phyloP scores from a whole-genome alignment of 495 filamentous ascomycete species.

The Aspergillus coremiiformis region DNA sequence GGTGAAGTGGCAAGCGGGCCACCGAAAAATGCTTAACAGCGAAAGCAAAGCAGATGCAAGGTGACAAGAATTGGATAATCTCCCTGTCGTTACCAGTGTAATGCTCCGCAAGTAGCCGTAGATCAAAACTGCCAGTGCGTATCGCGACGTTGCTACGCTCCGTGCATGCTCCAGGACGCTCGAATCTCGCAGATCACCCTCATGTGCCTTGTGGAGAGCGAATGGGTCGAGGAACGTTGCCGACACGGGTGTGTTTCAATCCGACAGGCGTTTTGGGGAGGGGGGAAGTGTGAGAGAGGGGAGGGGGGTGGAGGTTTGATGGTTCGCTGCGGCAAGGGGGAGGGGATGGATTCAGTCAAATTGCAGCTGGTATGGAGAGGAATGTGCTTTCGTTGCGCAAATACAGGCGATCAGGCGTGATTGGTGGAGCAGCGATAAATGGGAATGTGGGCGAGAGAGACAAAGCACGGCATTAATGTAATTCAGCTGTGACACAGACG shows the following conservation, averaged over 20 bases:
- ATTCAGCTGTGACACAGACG: conserved; percentile 40
- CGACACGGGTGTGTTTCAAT: conserved; percentile 13
- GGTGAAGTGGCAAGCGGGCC: conserved; percentile 24
- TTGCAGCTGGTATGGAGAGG: conserved; percentile 26
- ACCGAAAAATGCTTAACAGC: conserved; percentile 23
- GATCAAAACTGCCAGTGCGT: conserved; percentile 26
- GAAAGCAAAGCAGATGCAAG: conserved; percentile 32
- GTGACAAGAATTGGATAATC: conserved; percentile 30
- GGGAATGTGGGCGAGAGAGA: conserved; percentile 36
- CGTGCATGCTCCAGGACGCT: conserved; percentile 46
- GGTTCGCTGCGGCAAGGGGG: conserved; percentile 37
- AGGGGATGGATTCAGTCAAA: conserved; percentile 21
- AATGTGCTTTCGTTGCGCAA: conserved; percentile 37
- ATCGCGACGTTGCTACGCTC: conserved; percentile 39
- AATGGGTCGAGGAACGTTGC: conserved; percentile 2
- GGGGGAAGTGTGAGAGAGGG: no score
- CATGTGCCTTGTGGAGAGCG: conserved; percentile 34
- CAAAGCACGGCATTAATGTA: conserved; percentile 38
- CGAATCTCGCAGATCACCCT: conserved; percentile 39
- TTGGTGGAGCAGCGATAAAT: conserved; percentile 34
- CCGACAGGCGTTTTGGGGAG: conserved; percentile 20
- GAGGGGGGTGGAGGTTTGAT: conserved; percentile 29
- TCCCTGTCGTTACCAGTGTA: conserved; percentile 31
- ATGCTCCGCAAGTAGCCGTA: conserved; percentile 23
- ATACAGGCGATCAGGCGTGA: conserved; percentile 24